Evolutionary conservation across 2,329 filamentous ascomycete species (phyloP).

Genomic region (Cyclaneusma minus): DNA sequence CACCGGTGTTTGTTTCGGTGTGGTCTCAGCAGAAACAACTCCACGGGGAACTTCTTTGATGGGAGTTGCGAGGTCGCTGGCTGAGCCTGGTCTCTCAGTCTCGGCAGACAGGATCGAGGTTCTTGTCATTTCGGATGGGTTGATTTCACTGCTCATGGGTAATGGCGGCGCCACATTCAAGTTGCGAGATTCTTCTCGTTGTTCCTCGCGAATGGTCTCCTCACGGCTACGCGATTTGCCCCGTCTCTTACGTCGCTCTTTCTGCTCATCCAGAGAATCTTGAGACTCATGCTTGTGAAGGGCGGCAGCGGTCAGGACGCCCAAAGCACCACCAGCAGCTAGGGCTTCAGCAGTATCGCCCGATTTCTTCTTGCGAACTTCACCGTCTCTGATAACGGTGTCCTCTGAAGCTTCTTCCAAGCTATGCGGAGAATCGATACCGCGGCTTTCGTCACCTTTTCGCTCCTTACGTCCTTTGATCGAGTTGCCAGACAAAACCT

Average conservation of each 20-base stretch:
- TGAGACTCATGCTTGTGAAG: constrained; percentile 50
- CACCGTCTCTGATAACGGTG: constrained; percentile 32
- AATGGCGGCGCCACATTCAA: constrained; percentile 52
- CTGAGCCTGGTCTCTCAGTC: constrained; percentile 56
- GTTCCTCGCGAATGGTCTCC: constrained; percentile 27
- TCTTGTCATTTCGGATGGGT: constrained; percentile 74
- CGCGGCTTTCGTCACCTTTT: constrained; percentile 23
- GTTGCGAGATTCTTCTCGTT: constrained; percentile 37
- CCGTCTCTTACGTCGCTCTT: constrained; percentile 23
- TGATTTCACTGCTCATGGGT: constrained; percentile 76
- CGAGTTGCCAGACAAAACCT: constrained; percentile 38
- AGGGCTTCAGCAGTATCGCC: constrained; percentile 13
- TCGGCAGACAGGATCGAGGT: constrained; percentile 75
- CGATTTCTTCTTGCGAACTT: constrained; percentile 20
- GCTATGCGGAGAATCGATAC: constrained; percentile 10
- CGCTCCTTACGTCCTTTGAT: constrained; percentile 34
- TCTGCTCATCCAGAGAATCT: constrained; percentile 34
- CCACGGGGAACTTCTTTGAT: constrained; percentile 49
- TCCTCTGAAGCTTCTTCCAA: constrained; percentile 28
- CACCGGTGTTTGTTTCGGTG: constrained; percentile 43
- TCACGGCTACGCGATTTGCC: constrained; percentile 30
- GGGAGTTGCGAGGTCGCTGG: constrained; percentile 43
- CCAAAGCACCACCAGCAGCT: constrained; percentile 24
- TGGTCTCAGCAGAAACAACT: constrained; percentile 41
- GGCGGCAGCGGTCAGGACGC: constrained; percentile 43